Evolutionary conservation across 2,329 filamentous ascomycete species (phyloP).

Genomic region (Fusarium sp.): DNA sequence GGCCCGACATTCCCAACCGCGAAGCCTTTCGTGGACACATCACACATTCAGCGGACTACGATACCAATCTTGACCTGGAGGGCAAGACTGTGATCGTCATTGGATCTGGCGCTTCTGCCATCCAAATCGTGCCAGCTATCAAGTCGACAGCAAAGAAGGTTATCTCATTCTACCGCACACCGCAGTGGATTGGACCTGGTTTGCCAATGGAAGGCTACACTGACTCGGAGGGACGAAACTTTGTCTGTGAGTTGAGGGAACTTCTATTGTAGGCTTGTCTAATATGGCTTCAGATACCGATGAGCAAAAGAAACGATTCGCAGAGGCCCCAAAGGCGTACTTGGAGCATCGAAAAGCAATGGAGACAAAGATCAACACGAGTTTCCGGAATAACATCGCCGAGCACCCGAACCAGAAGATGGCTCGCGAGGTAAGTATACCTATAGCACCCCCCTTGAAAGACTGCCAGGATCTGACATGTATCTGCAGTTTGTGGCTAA

Average conservation of each 20-base stretch:
- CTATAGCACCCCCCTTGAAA: fast-evolving
- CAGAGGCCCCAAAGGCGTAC: neutral
- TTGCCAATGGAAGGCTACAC: slow-evolving; percentile 42
- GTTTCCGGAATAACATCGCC: slow-evolving; percentile 1
- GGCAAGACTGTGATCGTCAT: slow-evolving; percentile 62
- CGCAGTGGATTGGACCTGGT: slow-evolving; percentile 53
- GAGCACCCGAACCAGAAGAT: slow-evolving; percentile 9
- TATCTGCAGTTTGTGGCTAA: neutral
- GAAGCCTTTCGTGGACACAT: slow-evolving; percentile 56
- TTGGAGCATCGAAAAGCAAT: neutral
- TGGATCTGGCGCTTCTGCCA: slow-evolving; percentile 62
- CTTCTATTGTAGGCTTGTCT: neutral
- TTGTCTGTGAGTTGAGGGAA: neutral
- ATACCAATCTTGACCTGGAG: slow-evolving; percentile 55
- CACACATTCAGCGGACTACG: slow-evolving; percentile 63
- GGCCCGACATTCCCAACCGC: slow-evolving; percentile 57
- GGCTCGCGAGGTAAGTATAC: neutral
- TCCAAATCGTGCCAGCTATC: slow-evolving; percentile 57
- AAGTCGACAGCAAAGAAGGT: slow-evolving; percentile 47
- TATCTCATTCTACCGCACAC: slow-evolving; percentile 53
- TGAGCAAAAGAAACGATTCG: neutral
- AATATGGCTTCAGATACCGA: neutral
- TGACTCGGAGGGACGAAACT: slow-evolving; percentile 11
- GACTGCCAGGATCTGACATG: neutral
- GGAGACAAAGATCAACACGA: slow-evolving; percentile 7